A percentile compares a stretch with the other conserved stretches of the same genome.
Evolutionary conservation across 805 yeast species (phyloP).

Genomic region (Lipomyces starkeyi): DNA sequence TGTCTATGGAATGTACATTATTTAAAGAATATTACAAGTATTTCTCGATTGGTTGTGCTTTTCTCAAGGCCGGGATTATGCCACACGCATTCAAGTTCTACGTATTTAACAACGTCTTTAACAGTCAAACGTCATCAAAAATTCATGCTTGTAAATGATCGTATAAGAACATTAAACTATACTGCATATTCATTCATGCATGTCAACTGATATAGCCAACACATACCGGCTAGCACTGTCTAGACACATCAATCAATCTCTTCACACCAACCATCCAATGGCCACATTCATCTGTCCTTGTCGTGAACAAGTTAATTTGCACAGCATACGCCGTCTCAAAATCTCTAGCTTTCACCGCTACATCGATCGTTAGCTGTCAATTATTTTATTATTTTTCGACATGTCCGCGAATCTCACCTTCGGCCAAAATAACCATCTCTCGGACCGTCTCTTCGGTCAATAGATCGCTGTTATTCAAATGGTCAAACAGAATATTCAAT

Average conservation of each 20-base stretch:
- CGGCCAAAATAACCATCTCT: conserved; percentile 58
- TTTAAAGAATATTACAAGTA: background rate
- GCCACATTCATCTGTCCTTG: conserved; percentile 75
- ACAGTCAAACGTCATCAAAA: too few species aligned
- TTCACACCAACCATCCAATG: conserved; percentile 93
- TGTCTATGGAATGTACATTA: background rate
- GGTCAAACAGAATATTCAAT: conserved; percentile 74
- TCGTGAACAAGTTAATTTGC: conserved; percentile 62
- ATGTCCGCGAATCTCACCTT: conserved; percentile 9
- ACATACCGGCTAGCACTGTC: conserved; percentile 37
- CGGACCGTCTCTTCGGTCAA: conserved; percentile 62
- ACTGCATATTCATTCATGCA: background rate
- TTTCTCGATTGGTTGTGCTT: background rate
- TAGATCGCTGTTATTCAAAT: conserved; percentile 73
- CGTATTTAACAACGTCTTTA: background rate
- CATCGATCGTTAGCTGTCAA: background rate
- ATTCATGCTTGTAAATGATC: background rate
- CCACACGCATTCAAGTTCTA: background rate
- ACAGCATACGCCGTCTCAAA: conserved; percentile 61
- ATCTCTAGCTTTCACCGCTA: conserved; percentile 58
- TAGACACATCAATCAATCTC: conserved; percentile 79
- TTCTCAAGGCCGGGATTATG: background rate
- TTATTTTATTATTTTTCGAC: background rate
- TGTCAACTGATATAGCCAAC: background rate
- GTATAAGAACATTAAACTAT: background rate